Evolutionary conservation across 345 rosid genomes (phyloP).

Genomic region (Dimocarpus longan): DNA sequence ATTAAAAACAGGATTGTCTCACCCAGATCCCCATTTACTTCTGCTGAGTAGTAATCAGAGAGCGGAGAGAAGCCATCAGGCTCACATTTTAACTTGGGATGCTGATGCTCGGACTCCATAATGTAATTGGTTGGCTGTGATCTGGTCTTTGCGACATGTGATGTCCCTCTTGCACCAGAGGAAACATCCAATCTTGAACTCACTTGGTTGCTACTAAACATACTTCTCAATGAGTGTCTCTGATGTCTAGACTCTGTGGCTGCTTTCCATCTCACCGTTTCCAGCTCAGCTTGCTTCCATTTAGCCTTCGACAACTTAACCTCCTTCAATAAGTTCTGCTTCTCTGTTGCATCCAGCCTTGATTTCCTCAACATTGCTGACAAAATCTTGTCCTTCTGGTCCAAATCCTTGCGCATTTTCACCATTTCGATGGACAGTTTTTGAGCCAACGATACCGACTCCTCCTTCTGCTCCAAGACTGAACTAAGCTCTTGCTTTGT

Average conservation of each 20-base stretch:
- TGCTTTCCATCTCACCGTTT: conserved; percentile 59
- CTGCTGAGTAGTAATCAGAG: conserved; percentile 42
- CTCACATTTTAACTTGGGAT: conserved; percentile 41
- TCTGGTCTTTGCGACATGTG: conserved; percentile 41
- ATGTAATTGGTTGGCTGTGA: conserved; percentile 32
- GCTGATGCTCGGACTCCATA: conserved; percentile 41
- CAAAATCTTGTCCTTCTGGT: conserved; percentile 79
- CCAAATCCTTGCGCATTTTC: conserved; percentile 69
- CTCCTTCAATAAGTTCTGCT: conserved; percentile 69
- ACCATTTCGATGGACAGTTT: conserved; percentile 59
- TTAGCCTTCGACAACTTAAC: conserved; percentile 59
- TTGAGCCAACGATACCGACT: conserved; percentile 47
- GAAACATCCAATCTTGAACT: conserved; percentile 41
- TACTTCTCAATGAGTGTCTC: conserved; percentile 68
- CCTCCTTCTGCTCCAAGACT: conserved; percentile 59
- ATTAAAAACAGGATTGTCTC: conserved; percentile 24
- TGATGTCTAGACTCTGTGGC: conserved; percentile 62
- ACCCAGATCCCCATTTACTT: conserved; percentile 49
- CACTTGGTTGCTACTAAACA: conserved; percentile 58
- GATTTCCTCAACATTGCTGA: conserved; percentile 83
- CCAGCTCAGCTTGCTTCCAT: conserved; percentile 72
- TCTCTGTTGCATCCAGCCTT: conserved; percentile 66
- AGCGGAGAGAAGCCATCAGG: conserved; percentile 38
- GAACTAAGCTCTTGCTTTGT: conserved; percentile 56
- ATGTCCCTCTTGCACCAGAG: conserved; percentile 34